Base-by-base conservation (phyloP, 2,329 filamentous ascomycete genomes). In the Xylaria sp. region DNA sequence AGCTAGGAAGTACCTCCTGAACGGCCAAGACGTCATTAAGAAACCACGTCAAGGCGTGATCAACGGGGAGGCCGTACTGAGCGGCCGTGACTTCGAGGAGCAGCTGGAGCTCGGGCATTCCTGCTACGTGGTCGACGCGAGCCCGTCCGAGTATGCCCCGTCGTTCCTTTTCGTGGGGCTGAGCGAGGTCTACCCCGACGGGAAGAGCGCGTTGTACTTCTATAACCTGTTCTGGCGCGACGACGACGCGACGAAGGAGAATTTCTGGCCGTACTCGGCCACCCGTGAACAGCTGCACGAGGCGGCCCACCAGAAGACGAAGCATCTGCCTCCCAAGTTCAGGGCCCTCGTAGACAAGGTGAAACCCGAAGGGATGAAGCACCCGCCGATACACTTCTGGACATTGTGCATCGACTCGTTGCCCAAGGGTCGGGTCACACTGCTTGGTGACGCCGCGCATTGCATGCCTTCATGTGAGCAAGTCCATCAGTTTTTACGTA, bases 211-310 rank as follows among this genome's bases (percentile, higher is more conserved):
- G 6, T 56, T 45, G 7, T 56, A 62, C 24, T 65, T 52, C 34
- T 68, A 53, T 49, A 55, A 54, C 50, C 37, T 65, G 19, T 59
- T 68, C 41, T 63, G 61, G 62, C 61, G 59, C 22, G 61, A 64
- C 26, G 59, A 61, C 24, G 44, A 47, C 8, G 59, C 61, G 39
- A 42, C 52, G 1, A 56, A 57, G 43, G 92, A 97, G 67, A 84
- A 88, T 16, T 79, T 95, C 60, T 97, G 91, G 86, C 92, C 92
- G 0, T 80, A 83, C 62, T 56, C 51, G 1, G 60, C 63, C 41
- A 77, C 87, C 9, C 65, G 62, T 1, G 70, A 74, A 62, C 82
- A 82, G 61, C 81, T 86, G 20, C 74, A 87, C 2, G 83, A 82
- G 0, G 73, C 54, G 5, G 59, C 54, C n/a, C 29, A 60, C 3